Conservation (phyloP, 2,329 filamentous ascomycete genomes). For the Penicillium sp. region DNA sequence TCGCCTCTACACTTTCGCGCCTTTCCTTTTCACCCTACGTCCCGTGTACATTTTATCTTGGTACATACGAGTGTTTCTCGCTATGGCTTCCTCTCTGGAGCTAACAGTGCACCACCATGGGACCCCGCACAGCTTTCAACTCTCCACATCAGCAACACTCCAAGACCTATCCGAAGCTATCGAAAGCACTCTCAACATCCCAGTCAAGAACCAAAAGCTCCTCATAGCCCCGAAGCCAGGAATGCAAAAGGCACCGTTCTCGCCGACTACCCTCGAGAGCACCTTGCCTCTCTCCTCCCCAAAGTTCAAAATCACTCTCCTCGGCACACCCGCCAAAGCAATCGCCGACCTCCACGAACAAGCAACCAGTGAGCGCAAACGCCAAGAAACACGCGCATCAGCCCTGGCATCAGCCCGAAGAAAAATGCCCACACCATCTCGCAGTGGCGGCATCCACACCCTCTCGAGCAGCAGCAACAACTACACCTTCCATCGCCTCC, state of each 20-base stretch:
- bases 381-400: slow-evolving; percentile 28
- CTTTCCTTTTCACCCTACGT: not conserved
- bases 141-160: slow-evolving; percentile 51
- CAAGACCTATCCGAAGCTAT: slow-evolving; percentile 38
- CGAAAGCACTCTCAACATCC: slow-evolving; percentile 36
- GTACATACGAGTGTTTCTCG: not conserved
- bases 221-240: slow-evolving; percentile 47
- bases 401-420: slow-evolving; percentile 22
- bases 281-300: slow-evolving; percentile 34
- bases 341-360: slow-evolving; percentile 42
- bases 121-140: slow-evolving; percentile 46
- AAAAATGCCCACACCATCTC: slow-evolving; percentile 5
- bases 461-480: slow-evolving; percentile 55
- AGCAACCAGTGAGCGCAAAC: slow-evolving; percentile 26
- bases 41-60: not conserved
- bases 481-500: slow-evolving; percentile 78
- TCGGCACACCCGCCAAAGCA: slow-evolving; percentile 42
- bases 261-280: slow-evolving; percentile 31
- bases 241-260: slow-evolving; percentile 44
- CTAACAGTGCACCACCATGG: slow-evolving; percentile 55
- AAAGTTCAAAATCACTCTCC: slow-evolving; percentile 45
- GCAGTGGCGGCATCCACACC: slow-evolving; percentile 27
- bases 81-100: slow-evolving; percentile 24
- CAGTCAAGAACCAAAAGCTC: slow-evolving; percentile 42
- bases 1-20: not conserved